A percentile compares a stretch with the other conserved stretches of the same genome.
Evolutionary conservation across 768 basidiomycete species (phyloP).

Genomic region (Panellus pusillus): DNA sequence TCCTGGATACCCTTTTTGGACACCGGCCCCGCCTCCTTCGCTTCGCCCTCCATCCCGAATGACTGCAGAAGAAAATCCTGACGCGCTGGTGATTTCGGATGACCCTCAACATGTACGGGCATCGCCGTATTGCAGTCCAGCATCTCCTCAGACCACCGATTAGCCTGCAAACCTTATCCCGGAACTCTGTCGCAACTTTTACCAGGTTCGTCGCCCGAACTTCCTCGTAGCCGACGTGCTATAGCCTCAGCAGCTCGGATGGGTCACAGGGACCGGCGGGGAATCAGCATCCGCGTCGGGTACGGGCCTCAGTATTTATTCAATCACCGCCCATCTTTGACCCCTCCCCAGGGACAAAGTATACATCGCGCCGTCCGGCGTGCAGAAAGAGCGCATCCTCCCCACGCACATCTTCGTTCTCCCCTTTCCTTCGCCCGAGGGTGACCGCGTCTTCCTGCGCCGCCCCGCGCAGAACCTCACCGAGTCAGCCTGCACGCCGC

Average conservation of each 20-base stretch:
- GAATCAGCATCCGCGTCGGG: slow-evolving; percentile 74
- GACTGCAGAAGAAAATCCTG: slow-evolving; percentile 27
- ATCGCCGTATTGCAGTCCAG: neutral
- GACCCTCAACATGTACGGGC: slow-evolving; percentile 62
- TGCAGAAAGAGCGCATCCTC: slow-evolving; percentile 87
- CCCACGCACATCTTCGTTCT: slow-evolving; percentile 87
- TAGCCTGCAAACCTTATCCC: slow-evolving; percentile 93
- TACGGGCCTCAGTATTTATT: slow-evolving; percentile 31
- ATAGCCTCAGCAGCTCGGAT: slow-evolving; percentile 56
- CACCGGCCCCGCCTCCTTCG: neutral
- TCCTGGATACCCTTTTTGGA: neutral
- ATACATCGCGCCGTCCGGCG: slow-evolving; percentile 85
- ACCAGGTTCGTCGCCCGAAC: slow-evolving; percentile 41
- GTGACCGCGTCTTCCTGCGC: slow-evolving; percentile 76
- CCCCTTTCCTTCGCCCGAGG: slow-evolving; percentile 70
- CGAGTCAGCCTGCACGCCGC: slow-evolving; percentile 85
- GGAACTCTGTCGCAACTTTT: slow-evolving; percentile 81
- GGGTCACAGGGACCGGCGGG: slow-evolving; percentile 93
- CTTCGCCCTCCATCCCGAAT: neutral
- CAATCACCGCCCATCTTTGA: neutral
- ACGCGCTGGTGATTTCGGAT: slow-evolving; percentile 55
- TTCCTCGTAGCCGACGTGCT: slow-evolving; percentile 3
- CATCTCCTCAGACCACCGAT: slow-evolving; percentile 5
- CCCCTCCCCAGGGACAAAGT: slow-evolving; percentile 61
- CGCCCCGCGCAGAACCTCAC: slow-evolving; percentile 71